Conservation (phyloP, 805 yeast genomes). For the Zygotorulaspora florentina region DNA sequence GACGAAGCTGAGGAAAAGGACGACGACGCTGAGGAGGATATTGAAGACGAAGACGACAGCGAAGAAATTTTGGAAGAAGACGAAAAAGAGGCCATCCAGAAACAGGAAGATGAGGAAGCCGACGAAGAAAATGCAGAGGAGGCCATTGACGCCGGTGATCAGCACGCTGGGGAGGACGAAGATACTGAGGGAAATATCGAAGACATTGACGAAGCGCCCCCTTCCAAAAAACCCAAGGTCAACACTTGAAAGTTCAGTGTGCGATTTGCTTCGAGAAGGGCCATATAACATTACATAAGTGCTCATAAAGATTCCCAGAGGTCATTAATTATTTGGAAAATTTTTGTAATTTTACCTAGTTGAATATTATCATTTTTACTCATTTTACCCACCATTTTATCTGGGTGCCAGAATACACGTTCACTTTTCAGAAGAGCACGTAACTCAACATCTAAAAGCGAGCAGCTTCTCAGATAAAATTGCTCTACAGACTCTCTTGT, state of each 20-base stretch:
- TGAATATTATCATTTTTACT: constrained; percentile 5
- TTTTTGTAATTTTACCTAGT: constrained; percentile 35
- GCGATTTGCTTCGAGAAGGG: background rate
- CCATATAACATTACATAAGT: background rate
- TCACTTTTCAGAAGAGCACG: constrained; percentile 40
- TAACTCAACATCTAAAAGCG: constrained; percentile 1
- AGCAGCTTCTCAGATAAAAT: constrained; percentile 15
- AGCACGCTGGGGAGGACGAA: constrained; percentile 40
- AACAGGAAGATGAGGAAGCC: constrained; percentile 33
- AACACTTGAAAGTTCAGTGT: constrained; percentile 7
- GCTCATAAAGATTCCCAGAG: constrained; percentile 32
- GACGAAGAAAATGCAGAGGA: constrained; percentile 37
- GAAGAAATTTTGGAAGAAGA: constrained; percentile 41
- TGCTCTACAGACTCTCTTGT: constrained; percentile 2
- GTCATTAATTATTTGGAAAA: constrained; percentile 42
- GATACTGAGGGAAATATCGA: constrained; percentile 34
- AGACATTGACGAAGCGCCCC: constrained; percentile 29
- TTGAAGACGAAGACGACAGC: constrained; percentile 38
- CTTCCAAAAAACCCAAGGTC: constrained; percentile 18
- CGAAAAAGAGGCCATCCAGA: constrained; percentile 33
- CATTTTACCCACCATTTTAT: constrained; percentile 32
- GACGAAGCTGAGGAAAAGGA: constrained; percentile 42
- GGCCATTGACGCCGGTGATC: constrained; percentile 39
- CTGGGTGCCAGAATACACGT: constrained; percentile 70
- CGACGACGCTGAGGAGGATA: constrained; percentile 41